Conservation (phyloP, 2,329 filamentous ascomycete species). For the Pseudocercospora fuligena region DNA sequence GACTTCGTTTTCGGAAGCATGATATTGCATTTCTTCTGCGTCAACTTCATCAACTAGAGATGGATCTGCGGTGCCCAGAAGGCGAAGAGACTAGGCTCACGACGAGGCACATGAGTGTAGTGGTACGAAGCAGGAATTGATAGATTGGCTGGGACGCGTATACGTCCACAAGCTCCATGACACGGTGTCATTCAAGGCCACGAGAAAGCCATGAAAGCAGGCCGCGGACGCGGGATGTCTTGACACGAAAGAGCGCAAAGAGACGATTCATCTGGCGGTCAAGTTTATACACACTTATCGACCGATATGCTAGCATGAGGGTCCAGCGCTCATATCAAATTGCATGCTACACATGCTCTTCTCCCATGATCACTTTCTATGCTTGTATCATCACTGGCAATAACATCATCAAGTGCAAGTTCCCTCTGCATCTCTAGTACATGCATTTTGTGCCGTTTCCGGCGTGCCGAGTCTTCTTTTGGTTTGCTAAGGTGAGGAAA, state of each 20-base stretch:
- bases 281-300: conserved; percentile 12
- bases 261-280: conserved; percentile 1
- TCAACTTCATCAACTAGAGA: conserved; percentile 97
- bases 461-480: not conserved
- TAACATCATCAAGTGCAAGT: not conserved
- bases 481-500: not conserved
- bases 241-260: not conserved
- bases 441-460: not conserved
- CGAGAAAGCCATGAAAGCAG: not conserved
- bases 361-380: not conserved
- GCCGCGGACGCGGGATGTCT: not conserved
- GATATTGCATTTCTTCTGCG: conserved; percentile 97
- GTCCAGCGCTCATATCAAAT: conserved; percentile 1
- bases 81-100: not conserved
- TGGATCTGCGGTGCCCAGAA: not conserved
- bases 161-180: not conserved
- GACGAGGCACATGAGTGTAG: not conserved
- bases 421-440: not conserved
- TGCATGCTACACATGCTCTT: conserved; percentile 3
- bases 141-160: not conserved
- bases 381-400: conserved; percentile 4
- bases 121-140: not conserved
- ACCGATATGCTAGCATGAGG: conserved; percentile 1
- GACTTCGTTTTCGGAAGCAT: conserved; percentile 95
- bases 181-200: not conserved